A percentile compares a stretch with the other conserved stretches of the same genome.
Evolutionary conservation across 2,329 filamentous ascomycete genomes (phyloP).

Genomic region (Ophiobolus disseminans): DNA sequence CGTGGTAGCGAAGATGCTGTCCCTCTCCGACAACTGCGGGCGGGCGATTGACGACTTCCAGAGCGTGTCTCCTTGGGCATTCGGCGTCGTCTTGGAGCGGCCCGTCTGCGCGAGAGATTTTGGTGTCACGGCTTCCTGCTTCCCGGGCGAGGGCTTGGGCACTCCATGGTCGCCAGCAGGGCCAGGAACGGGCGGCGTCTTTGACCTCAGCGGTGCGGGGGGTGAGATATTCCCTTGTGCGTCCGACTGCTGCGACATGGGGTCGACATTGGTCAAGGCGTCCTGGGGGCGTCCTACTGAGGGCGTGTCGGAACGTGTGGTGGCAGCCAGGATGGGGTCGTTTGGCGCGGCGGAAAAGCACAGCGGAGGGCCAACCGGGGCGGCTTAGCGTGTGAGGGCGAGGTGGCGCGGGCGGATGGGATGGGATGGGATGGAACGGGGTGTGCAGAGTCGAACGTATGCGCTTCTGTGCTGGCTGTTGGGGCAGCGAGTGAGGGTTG

Average conservation of each 20-base stretch:
- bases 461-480: conserved; percentile 11
- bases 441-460: no score
- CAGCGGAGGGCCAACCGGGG: conserved; percentile 28
- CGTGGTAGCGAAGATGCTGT: conserved; percentile 69
- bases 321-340: conserved; percentile 31
- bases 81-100: conserved; percentile 49
- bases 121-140: conserved; percentile 33
- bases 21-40: conserved; percentile 66
- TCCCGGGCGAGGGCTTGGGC: conserved; percentile 23
- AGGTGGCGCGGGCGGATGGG: conserved; percentile 17
- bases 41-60: conserved; percentile 48
- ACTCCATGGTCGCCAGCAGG: conserved; percentile 29
- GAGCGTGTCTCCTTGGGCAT: conserved; percentile 38
- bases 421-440: no score
- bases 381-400: conserved; percentile 14
- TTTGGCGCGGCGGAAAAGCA: conserved; percentile 30
- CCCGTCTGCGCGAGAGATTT: conserved; percentile 46
- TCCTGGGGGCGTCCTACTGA: conserved; percentile 23
- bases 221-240: conserved; percentile 50
- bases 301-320: conserved; percentile 44
- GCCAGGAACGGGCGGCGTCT: conserved; percentile 33
- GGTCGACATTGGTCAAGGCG: conserved; percentile 52
- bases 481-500: conserved; percentile 30
- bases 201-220: conserved; percentile 51
- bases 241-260: conserved; percentile 51